Percentiles rank a stretch among this genome's conserved stretches.
Conservation (phyloP, 495 filamentous ascomycete species). For the Melanomma pulvis-pyrius region DNA sequence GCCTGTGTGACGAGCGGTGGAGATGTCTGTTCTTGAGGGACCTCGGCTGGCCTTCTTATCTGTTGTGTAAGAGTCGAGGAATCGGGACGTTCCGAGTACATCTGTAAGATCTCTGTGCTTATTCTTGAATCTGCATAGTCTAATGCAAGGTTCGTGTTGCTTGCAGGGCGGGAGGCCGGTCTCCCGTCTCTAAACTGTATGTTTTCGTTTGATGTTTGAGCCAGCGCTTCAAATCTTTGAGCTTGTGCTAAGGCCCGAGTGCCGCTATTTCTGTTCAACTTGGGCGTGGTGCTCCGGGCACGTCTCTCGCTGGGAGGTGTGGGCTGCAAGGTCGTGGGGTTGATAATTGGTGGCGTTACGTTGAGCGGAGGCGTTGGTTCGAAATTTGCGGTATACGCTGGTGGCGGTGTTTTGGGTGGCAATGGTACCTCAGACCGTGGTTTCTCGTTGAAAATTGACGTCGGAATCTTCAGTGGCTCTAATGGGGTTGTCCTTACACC, state of each 20-base stretch:
- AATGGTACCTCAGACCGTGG: not conserved
- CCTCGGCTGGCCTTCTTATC: not conserved
- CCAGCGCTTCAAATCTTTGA: slow-evolving; percentile 24
- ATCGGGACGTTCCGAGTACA: slow-evolving; percentile 6
- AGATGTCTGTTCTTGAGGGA: not conserved
- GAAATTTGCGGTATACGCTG: slow-evolving; percentile 1
- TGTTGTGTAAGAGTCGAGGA: not conserved
- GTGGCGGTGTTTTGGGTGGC: slow-evolving; percentile 19
- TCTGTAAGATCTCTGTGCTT: not conserved
- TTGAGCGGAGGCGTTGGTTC: not conserved
- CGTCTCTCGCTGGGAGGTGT: slow-evolving; percentile 11
- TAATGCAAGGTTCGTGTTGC: slow-evolving; percentile 1
- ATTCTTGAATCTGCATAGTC: not conserved
- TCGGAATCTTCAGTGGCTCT: slow-evolving; percentile 21
- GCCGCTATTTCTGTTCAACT: slow-evolving; percentile 23
- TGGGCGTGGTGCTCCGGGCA: slow-evolving; percentile 1
- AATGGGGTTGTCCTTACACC: not conserved
- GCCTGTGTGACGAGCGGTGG: not conserved
- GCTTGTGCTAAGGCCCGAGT: slow-evolving; percentile 25
- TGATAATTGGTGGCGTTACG: not conserved
- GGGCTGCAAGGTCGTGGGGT: not conserved
- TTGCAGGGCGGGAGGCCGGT: not conserved
- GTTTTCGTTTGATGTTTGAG: slow-evolving; percentile 8
- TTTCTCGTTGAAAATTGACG: slow-evolving; percentile 8
- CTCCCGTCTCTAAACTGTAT: not conserved